phyloP scores from a whole-genome alignment of 2,329 filamentous ascomycete genomes.

The Dothidotthia symphoricarpi region DNA sequence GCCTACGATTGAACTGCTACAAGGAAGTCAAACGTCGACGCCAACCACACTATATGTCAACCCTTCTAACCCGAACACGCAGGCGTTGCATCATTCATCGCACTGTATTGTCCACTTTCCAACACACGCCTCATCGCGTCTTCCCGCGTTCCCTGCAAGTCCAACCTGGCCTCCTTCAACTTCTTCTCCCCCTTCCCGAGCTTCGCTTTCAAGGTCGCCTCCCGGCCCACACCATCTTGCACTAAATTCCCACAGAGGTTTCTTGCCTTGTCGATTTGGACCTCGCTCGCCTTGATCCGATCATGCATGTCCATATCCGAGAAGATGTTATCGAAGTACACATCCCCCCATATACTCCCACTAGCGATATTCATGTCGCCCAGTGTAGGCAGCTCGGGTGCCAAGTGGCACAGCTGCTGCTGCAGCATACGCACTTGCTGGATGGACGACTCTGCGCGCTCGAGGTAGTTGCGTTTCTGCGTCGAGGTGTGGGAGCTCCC shows the following conservation, averaged over 20 bases:
- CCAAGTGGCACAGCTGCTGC: constrained; percentile 44
- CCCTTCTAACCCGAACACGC: constrained; percentile 1
- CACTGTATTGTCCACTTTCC: constrained; percentile 9
- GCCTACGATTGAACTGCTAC: too few relatives aligned
- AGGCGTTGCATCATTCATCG: constrained; percentile 2
- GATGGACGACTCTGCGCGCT: constrained; percentile 48
- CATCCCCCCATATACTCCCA: constrained; percentile 50
- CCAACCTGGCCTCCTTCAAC: constrained; percentile 27
- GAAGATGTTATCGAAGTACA: constrained; percentile 58
- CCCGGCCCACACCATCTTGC: constrained; percentile 31
- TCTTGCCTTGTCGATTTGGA: constrained; percentile 28
- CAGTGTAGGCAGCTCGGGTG: constrained; percentile 43
- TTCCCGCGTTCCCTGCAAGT: constrained; percentile 49
- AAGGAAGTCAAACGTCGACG: too few relatives aligned
- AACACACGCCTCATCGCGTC: constrained; percentile 42
- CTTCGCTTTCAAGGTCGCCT: constrained; percentile 21
- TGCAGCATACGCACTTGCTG: constrained; percentile 41
- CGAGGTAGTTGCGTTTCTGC: constrained; percentile 55
- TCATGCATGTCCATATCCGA: constrained; percentile 54
- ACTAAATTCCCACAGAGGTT: constrained; percentile 36
- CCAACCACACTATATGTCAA: too few relatives aligned
- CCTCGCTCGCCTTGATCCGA: constrained; percentile 49
- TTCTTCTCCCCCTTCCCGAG: constrained; percentile 35
- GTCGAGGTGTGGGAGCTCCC: constrained; percentile 52
- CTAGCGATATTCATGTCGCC: constrained; percentile 46